Base-by-base conservation (phyloP, 78 protist species). In the Dictyostelium capitatum region DNA sequence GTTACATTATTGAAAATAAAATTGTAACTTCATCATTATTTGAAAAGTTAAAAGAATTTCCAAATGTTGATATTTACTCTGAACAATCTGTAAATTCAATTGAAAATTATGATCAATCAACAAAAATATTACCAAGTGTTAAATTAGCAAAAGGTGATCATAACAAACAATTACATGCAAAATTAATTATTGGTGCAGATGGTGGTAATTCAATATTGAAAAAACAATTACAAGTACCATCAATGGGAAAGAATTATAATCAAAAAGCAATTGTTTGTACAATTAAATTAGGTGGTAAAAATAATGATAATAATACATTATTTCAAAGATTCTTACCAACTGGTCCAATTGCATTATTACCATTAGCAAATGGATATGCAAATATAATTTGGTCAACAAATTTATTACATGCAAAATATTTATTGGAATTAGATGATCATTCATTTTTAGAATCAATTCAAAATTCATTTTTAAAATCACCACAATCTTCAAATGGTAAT, bases 261-360 rank as follows among this genome's bases (percentile, higher is more conserved):
- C 97, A 95, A 54, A 78, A 51, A 41, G 97, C 95, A 9, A 95
- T 95, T 11, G 95, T 95, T 46, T 91, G 92, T 69, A 82, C 91
- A 37, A 20, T 95, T 6, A 89, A 74, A 37, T 53, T 90, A 7
- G 90, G 62, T 59, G 90, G 62, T 59, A 20, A 32, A 28, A 20
- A 11, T 3, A 10, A 48, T 25, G 74, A 67, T 0, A 43, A 57
- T 57, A 23, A 51, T 25, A 89, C 97, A 46, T 70, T 92, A 4
- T 95, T 43, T 70, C 97, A 95, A 57, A 43, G 95, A 65, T 95
- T 95, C 73, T 53, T 95, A 37, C 90, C 97, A 32, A 89, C 95
- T 12, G 97, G 97, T 9, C 97, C 97, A 28, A 77, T 95, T 3
- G 97, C 97, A n/a, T 32, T 95, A 23, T 80, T 95, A 54, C 97